Conservation (phyloP, 306 rosid species). For the Rosa lucieae region DNA sequence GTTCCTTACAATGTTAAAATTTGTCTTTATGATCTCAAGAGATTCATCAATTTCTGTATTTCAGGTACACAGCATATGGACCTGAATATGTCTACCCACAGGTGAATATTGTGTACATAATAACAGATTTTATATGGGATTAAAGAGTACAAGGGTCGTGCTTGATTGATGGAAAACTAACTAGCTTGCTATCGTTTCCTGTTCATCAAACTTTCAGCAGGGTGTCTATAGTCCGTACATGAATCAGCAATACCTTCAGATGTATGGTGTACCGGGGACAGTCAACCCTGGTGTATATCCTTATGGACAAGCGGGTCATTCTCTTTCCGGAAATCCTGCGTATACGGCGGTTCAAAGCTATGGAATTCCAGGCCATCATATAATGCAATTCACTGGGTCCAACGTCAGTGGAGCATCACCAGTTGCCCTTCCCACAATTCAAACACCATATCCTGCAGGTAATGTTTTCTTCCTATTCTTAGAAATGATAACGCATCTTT, state of each 20-base stretch:
- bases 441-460: slow-evolving; percentile 29
- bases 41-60: slow-evolving; percentile 7
- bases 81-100: slow-evolving; percentile 33
- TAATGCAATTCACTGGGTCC: slow-evolving; percentile 23
- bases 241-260: slow-evolving; percentile 33
- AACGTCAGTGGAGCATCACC: slow-evolving; percentile 18
- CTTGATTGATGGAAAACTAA: slow-evolving; percentile 11
- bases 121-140: background rate
- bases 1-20: background rate
- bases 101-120: slow-evolving; percentile 1
- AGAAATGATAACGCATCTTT: background rate
- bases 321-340: slow-evolving; percentile 18
- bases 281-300: slow-evolving; percentile 19
- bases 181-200: background rate
- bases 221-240: slow-evolving; percentile 28
- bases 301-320: slow-evolving; percentile 27
- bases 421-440: slow-evolving; percentile 22
- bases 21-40: background rate
- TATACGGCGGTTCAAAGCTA: slow-evolving; percentile 22
- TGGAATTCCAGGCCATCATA: slow-evolving; percentile 28
- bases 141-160: background rate
- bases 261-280: slow-evolving; percentile 25
- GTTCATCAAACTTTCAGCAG: slow-evolving; percentile 11
- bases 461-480: background rate
- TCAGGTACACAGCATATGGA: slow-evolving; percentile 32